Conservation (phyloP, 768 basidiomycete species). For the Mycena filopes region DNA sequence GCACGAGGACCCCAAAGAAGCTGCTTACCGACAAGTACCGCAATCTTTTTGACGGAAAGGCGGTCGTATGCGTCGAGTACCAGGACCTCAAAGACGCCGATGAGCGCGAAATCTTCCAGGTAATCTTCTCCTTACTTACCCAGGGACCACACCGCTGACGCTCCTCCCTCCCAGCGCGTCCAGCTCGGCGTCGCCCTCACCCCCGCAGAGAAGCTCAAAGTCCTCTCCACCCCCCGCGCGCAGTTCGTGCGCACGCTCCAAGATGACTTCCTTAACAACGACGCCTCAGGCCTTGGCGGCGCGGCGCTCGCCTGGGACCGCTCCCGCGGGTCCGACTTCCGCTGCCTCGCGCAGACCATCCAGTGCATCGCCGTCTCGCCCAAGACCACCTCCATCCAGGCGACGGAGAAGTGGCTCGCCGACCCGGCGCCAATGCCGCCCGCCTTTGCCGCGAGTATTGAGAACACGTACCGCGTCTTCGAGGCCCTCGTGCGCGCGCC, state of each 20-base stretch:
- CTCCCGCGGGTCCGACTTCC: slow-evolving; percentile 59
- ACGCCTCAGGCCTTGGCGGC: slow-evolving; percentile 41
- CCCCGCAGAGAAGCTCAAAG: slow-evolving; percentile 67
- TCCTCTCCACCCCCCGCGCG: slow-evolving; percentile 66
- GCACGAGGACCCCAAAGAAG: slow-evolving; percentile 34
- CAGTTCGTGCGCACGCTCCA: slow-evolving; percentile 69
- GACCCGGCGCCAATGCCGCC: slow-evolving; percentile 43
- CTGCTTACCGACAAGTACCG: slow-evolving; percentile 66
- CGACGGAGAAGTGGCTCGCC: slow-evolving; percentile 64
- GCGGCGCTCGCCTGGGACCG: slow-evolving; percentile 47
- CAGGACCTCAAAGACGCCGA: slow-evolving; percentile 63
- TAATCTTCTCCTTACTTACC: slow-evolving; percentile 35
- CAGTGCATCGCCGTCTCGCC: slow-evolving; percentile 60
- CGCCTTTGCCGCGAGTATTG: slow-evolving; percentile 45
- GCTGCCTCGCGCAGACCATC: slow-evolving; percentile 65
- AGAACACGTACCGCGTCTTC: slow-evolving; percentile 59
- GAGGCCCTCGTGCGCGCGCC: slow-evolving; percentile 53
- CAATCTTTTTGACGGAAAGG: slow-evolving; percentile 75
- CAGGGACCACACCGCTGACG: slow-evolving; percentile 1
- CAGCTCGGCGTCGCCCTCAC: slow-evolving; percentile 84
- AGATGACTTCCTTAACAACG: slow-evolving; percentile 53
- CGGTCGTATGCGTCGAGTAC: slow-evolving; percentile 86
- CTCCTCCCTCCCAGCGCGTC: slow-evolving; percentile 63
- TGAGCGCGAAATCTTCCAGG: slow-evolving; percentile 81
- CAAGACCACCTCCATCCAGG: slow-evolving; percentile 40